Evolutionary conservation across 768 basidiomycete species (phyloP), one percentile per base, ranked within the genome.

Genomic region (Russula foetens): DNA sequence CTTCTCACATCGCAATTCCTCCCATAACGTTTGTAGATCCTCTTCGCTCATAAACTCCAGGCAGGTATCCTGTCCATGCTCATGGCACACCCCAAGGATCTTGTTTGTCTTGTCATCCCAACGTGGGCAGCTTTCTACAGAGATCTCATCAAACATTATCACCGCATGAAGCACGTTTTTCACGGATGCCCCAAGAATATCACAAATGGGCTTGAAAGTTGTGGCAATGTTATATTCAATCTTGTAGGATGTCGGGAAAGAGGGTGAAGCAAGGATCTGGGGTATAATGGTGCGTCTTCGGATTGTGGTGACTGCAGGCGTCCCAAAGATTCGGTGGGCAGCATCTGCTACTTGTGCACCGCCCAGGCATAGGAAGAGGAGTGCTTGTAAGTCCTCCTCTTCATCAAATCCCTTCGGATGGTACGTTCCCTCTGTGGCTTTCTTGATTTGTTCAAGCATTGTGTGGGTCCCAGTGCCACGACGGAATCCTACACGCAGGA

Each of bases 61-160:
- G 2, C 19, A 23, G 1, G 31, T 44, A 5, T 19, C 11, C 1
- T 31, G 9, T 2, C n/a, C 45, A n/a, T 53, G 50, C 35, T 62
- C 56, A 0, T 35, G 14, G n/a, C 61, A 62, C 7, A 53, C 12
- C 0, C 61, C 61, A 1, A 62, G 35, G 2, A 62, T 14, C 3
- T 47, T 53, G n/a, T 62, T 62, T 1, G 49, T 45, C 23, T 29
- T 31, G 4, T 53, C 44, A 17, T 57, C 51, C 50, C 52, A 62
- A 5, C 51, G 38, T 21, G 26, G 56, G 0, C 56, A 15, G 8
- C 15, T 24, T 26, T 62, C 53, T 4, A 43, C 9, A 0, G 38
- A 24, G 0, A 62, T 11, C 9, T 62, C 61, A 8, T 59, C 51
- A 7, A 51, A 38, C 58, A 59, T 59, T 3, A 59, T 11, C 7